These are phyloP conservation scores for Ostreobium quekettii DNA, from an alignment of 139 green algal genomes.

Conservation along the genomic window DNA sequence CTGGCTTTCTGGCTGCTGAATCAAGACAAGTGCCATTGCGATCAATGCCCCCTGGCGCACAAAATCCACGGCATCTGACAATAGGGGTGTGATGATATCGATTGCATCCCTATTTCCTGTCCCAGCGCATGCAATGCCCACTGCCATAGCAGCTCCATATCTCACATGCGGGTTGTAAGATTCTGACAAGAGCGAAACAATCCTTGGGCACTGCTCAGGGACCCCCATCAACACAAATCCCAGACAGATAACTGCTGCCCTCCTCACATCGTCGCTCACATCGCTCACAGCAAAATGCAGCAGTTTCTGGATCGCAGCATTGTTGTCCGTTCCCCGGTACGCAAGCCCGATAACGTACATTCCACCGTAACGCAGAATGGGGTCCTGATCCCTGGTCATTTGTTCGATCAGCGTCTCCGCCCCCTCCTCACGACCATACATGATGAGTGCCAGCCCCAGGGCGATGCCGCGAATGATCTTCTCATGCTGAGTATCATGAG, in stretches of 20 bases:
- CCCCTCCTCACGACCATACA: conserved; percentile 87
- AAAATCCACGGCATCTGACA: conserved; percentile 81
- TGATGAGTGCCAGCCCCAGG: conserved; percentile 80
- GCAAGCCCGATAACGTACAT: conserved; percentile 90
- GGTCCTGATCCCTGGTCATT: conserved; percentile 64
- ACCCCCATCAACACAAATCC: conserved; percentile 86
- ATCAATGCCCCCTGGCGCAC: conserved; percentile 91
- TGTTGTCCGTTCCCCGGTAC: conserved; percentile 92
- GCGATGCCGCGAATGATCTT: conserved; percentile 82
- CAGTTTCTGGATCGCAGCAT: conserved; percentile 87
- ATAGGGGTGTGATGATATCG: conserved; percentile 78
- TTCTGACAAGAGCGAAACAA: conserved; percentile 88
- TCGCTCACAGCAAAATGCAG: conserved; percentile 94
- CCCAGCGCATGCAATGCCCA: conserved; percentile 86
- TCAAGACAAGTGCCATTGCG: conserved; percentile 81
- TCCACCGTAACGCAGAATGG: conserved; percentile 87
- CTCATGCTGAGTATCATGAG: conserved; percentile 93
- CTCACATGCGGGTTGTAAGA: conserved; percentile 94
- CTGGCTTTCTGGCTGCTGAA: conserved; percentile 73
- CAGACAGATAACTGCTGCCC: conserved; percentile 81
- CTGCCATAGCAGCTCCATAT: conserved; percentile 93
- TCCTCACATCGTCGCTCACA: conserved; percentile 91
- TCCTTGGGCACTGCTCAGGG: conserved; percentile 83
- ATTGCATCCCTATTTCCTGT: conserved; percentile 71
- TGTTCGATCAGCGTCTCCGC: conserved; percentile 89